A percentile compares a stretch with the other conserved stretches of the same genome.
phyloP scores from a whole-genome alignment of 1,139 yeast genomes.

The Zygoascus hellenicus region DNA sequence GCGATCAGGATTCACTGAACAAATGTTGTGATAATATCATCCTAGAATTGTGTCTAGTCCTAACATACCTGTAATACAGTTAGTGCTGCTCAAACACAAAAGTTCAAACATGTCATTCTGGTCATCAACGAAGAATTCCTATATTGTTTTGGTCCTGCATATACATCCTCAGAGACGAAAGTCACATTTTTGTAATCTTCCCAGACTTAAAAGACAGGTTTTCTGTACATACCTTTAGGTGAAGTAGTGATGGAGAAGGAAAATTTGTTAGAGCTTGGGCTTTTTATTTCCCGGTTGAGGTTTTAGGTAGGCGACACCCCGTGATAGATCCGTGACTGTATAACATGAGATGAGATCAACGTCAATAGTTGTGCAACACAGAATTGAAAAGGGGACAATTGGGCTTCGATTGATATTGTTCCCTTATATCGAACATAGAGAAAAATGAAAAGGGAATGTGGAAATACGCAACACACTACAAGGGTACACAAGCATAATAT shows the following conservation, averaged over 20 bases:
- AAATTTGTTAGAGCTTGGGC: background rate
- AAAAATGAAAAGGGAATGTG: no score
- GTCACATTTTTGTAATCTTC: slow-evolving; percentile 31
- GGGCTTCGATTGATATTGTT: no score
- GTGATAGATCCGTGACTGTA: no score
- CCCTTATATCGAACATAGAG: no score
- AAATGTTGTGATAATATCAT: slow-evolving; percentile 28
- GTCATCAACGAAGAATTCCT: slow-evolving; percentile 68
- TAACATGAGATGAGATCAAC: no score
- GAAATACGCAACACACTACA: no score
- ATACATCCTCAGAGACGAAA: slow-evolving; percentile 51
- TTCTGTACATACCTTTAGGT: no score
- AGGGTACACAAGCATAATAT: no score
- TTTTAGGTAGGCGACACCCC: no score
- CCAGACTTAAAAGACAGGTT: background rate
- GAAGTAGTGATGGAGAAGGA: background rate
- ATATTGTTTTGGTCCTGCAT: slow-evolving; percentile 55
- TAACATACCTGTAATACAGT: slow-evolving; percentile 8
- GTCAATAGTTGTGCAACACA: no score
- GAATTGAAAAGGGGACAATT: no score
- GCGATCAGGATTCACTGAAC: slow-evolving; percentile 53
- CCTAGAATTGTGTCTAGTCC: slow-evolving; percentile 18
- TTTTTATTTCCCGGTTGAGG: no score
- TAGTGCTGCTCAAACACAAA: background rate
- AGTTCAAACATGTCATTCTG: slow-evolving; percentile 10